Conservation (phyloP, 352 stramenopile species). For the Phytophthora idaei region DNA sequence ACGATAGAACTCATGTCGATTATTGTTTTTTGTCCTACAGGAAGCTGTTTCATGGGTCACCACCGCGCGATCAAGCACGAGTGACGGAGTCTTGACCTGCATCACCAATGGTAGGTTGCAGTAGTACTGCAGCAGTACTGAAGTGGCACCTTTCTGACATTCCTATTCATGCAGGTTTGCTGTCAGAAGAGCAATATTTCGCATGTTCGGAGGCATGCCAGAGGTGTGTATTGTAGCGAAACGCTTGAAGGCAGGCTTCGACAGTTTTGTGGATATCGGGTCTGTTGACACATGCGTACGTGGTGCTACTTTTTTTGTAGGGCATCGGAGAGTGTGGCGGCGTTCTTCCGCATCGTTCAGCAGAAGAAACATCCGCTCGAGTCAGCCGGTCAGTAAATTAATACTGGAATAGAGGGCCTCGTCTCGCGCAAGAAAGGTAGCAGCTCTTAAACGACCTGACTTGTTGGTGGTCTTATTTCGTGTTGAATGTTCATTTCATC, state of each 20-base stretch:
- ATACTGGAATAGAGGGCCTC: constrained; percentile 20
- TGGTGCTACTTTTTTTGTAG: constrained; percentile 24
- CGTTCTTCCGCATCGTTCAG: constrained; percentile 80
- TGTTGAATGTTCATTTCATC: not conserved
- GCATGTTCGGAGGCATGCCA: constrained; percentile 81
- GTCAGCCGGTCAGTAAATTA: constrained; percentile 31
- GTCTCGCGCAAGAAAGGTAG: constrained; percentile 4
- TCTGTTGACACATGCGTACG: not conserved
- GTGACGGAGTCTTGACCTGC: constrained; percentile 76
- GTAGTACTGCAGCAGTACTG: not conserved
- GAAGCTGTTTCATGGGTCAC: constrained; percentile 67
- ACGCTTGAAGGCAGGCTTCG: not conserved
- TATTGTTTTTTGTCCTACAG: constrained; percentile 27
- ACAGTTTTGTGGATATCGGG: not conserved
- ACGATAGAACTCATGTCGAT: not conserved
- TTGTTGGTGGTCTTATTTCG: not conserved
- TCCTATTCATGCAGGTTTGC: constrained; percentile 43
- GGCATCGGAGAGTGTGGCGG: constrained; percentile 72
- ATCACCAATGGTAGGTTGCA: constrained; percentile 60
- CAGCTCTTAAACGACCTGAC: not conserved
- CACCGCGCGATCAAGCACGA: constrained; percentile 66
- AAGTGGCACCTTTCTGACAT: not conserved
- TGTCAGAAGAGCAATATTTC: constrained; percentile 86
- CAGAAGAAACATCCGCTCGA: constrained; percentile 70
- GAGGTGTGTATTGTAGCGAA: constrained; percentile 39